Percentiles rank a stretch among this genome's conserved stretches.
Conservation (phyloP, 352 stramenopile genomes). For the Phytophthora ramorum region DNA sequence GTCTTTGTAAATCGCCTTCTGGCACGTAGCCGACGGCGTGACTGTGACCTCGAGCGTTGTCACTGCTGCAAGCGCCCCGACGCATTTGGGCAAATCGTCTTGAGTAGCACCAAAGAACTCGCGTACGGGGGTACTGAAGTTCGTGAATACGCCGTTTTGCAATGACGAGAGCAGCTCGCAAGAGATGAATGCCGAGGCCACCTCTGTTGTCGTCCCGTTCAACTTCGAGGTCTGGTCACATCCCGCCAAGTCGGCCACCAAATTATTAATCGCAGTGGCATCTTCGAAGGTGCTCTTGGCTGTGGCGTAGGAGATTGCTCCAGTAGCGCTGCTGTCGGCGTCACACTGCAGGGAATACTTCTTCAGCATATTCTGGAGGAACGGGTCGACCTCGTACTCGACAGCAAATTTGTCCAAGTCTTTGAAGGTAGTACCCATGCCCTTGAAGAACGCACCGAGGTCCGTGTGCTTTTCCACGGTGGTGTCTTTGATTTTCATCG, state of each 20-base stretch:
- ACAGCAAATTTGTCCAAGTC: conserved; percentile 49
- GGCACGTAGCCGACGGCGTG: conserved; percentile 46
- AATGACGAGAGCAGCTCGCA: conserved; percentile 72
- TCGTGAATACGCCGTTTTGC: conserved; percentile 81
- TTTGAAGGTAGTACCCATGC: conserved; percentile 40
- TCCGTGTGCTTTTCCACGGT: conserved; percentile 38
- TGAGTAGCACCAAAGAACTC: conserved; percentile 52
- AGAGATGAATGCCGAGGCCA: conserved; percentile 60
- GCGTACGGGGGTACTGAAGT: conserved; percentile 70
- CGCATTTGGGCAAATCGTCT: conserved; percentile 61
- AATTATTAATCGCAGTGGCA: conserved; percentile 50
- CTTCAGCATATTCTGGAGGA: conserved; percentile 63
- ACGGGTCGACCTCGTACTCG: conserved; percentile 66
- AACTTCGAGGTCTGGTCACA: conserved; percentile 58
- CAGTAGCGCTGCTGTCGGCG: conserved; percentile 28
- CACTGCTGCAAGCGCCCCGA: conserved; percentile 54
- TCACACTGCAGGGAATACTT: conserved; percentile 62
- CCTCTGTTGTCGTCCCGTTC: conserved; percentile 44
- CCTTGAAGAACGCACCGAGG: conserved; percentile 43
- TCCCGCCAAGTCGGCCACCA: conserved; percentile 56
- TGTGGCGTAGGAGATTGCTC: conserved; percentile 50
- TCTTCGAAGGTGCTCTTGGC: conserved; percentile 51
- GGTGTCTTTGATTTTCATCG: conserved; percentile 42
- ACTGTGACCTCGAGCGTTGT: conserved; percentile 51
- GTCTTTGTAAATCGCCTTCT: conserved; percentile 52